Conservation (phyloP, 768 basidiomycete species). For the Rhodotorula taiwanensis region DNA sequence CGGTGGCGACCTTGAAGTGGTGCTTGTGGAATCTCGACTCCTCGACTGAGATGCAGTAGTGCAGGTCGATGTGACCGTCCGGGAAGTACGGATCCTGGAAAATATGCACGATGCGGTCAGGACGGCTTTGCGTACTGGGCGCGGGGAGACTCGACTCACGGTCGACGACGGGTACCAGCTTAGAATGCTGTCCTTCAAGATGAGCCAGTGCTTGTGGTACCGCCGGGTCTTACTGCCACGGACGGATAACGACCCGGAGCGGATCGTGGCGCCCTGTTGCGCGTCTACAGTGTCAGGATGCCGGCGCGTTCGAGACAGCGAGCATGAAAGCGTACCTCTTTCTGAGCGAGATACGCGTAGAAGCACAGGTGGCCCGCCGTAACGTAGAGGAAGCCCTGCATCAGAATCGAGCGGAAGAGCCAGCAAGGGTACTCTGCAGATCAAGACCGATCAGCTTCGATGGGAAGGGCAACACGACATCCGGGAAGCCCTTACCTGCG, state of each 20-base stretch:
- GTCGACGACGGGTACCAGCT: slow-evolving; percentile 95
- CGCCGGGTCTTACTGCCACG: slow-evolving; percentile 75
- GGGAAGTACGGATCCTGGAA: slow-evolving; percentile 92
- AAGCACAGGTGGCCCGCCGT: slow-evolving; percentile 92
- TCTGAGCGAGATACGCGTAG: slow-evolving; percentile 47
- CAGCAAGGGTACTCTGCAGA: slow-evolving; percentile 32
- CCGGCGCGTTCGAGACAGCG: not conserved
- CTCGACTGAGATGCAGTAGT: slow-evolving; percentile 87
- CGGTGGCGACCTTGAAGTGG: slow-evolving; percentile 74
- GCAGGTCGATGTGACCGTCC: slow-evolving; percentile 87
- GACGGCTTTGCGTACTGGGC: too few relatives aligned
- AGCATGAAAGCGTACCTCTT: slow-evolving; percentile 19
- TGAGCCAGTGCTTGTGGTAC: slow-evolving; percentile 93
- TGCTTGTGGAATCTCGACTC: slow-evolving; percentile 56
- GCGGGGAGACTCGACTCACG: slow-evolving; percentile 50
- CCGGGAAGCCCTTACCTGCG: too few relatives aligned
- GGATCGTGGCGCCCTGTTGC: slow-evolving; percentile 78
- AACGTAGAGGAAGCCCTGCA: slow-evolving; percentile 96
- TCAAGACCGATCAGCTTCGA: not conserved
- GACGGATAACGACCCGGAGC: slow-evolving; percentile 83
- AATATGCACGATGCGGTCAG: too few relatives aligned
- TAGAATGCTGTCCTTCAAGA: slow-evolving; percentile 88
- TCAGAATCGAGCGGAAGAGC: slow-evolving; percentile 52
- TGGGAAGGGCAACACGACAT: not conserved
- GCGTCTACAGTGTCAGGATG: too few relatives aligned